Conservation (phyloP, 192 early-diverging fungal species). For the Coemansia furcata region DNA sequence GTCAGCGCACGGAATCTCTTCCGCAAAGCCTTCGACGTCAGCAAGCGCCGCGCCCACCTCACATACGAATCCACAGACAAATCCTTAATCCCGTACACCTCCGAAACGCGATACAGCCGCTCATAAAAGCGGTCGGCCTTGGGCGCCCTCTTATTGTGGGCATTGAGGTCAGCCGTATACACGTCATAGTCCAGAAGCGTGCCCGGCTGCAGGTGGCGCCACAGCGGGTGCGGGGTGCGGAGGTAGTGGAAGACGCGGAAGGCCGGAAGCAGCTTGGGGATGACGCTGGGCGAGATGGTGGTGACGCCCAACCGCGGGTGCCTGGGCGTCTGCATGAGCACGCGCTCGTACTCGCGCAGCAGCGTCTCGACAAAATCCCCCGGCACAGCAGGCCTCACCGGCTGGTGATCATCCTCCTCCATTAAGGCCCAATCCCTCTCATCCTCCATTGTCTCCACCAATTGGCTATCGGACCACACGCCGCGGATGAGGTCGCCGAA, state of each 20-base stretch:
- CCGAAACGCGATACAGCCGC: constrained; percentile 33
- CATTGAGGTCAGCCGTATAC: constrained; percentile 38
- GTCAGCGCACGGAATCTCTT: constrained; percentile 37
- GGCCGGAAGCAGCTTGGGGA: constrained; percentile 63
- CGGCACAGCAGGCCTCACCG: constrained; percentile 8
- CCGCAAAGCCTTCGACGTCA: constrained; percentile 28
- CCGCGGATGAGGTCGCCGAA: constrained; percentile 41
- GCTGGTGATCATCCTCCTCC: constrained; percentile 22
- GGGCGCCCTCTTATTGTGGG: constrained; percentile 12
- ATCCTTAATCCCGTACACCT: constrained; percentile 23
- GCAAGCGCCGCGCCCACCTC: constrained; percentile 30
- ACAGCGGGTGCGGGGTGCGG: background rate
- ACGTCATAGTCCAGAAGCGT: constrained; percentile 51
- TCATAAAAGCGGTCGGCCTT: constrained; percentile 7
- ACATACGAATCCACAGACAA: constrained; percentile 40
- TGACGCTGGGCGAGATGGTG: constrained; percentile 61
- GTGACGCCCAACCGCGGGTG: constrained; percentile 33
- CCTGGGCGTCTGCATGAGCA: constrained; percentile 10
- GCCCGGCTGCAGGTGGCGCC: constrained; percentile 17
- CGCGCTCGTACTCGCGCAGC: constrained; percentile 37
- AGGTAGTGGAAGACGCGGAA: constrained; percentile 62
- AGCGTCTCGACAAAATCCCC: constrained; percentile 37
- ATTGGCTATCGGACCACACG: constrained; percentile 18
- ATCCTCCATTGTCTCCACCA: background rate
- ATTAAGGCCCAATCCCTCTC: constrained; percentile 28